Base-by-base conservation (phyloP, 345 rosid species). In the Geranium rotundifolium region DNA sequence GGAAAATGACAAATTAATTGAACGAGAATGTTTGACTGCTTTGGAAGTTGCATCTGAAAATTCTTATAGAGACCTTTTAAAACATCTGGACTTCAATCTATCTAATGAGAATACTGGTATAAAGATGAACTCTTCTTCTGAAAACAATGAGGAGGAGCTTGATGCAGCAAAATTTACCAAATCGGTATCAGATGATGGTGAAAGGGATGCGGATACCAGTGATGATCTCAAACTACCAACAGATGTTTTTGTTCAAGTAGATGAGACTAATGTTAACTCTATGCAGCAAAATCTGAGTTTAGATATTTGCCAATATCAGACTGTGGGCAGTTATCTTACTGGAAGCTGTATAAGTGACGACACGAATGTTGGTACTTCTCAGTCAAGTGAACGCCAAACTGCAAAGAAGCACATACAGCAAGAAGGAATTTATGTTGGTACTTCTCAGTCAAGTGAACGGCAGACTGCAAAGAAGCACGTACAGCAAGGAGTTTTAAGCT, bases 361-460 rank as follows among this genome's bases (percentile, higher is more conserved):
- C 17, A 69, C 64, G 50, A 64, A 67, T 65, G 41, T 41, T 58
- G 30, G 27, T 69, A 57, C 69, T 69, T 70, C 81, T 39, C 69
- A 74, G 65, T 72, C 66, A 72, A 60, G 65, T 54, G 68, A 70
- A 37, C 65, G 20, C 29, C 72, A 75, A 31, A 65, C 49, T 67
- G 56, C 61, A 49, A 65, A 69, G 62, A 75, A 66, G 59, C 63
- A 67, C 62, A 17, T 69, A 7, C 75, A 49, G 67, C 30, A 73
- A 46, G 49, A 58, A 56, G 56, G 59, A 60, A 63, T 63, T n/a
- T n/a, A n/a, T n/a, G n/a, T n/a, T n/a, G n/a, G n/a, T n/a, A n/a
- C n/a, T n/a, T n/a, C n/a, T n/a, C n/a, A n/a, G n/a, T n/a, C n/a
- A n/a, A n/a, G n/a, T n/a, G n/a, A n/a, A n/a, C n/a, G n/a, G n/a